Evolutionary conservation across 805 yeast species (phyloP).

Genomic region (Zygosaccharomyces bailii): DNA sequence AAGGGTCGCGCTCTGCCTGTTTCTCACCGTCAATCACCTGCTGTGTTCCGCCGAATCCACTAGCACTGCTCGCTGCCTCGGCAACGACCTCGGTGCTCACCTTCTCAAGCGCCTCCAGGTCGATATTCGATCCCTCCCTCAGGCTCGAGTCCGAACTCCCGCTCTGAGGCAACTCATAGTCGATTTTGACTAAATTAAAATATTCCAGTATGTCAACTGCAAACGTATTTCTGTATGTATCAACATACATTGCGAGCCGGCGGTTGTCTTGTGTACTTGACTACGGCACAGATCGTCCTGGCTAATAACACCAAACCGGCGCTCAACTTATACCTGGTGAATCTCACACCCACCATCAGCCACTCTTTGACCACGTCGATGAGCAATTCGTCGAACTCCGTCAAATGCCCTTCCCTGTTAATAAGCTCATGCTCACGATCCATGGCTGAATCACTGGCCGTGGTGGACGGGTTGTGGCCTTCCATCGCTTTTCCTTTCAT

Average conservation of each 20-base stretch:
- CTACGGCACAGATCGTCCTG: too few relatives aligned
- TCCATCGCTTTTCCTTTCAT: neutral
- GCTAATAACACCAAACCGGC: too few relatives aligned
- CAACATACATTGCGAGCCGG: neutral
- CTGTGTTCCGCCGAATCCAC: neutral
- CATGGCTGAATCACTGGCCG: neutral
- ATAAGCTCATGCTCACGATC: neutral
- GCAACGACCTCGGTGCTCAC: neutral
- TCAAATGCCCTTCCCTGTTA: neutral
- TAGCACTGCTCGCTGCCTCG: neutral
- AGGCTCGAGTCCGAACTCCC: neutral
- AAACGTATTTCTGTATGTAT: slow-evolving; percentile 24
- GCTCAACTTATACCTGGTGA: too few relatives aligned
- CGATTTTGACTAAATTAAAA: slow-evolving; percentile 2
- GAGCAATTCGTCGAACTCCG: neutral
- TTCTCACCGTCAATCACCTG: neutral
- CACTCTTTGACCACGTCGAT: neutral
- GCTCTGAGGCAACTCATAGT: neutral
- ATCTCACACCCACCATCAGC: too few relatives aligned
- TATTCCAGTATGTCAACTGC: slow-evolving; percentile 26
- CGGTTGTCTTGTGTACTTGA: too few relatives aligned
- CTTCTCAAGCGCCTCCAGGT: neutral
- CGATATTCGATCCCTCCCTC: neutral
- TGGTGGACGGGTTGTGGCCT: neutral
- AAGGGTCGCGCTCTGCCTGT: slow-evolving; percentile 29